Percentiles rank a stretch among this genome's conserved stretches.
Conservation (phyloP, 2,329 filamentous ascomycete species). For the Pseudogymnoascus sp. region DNA sequence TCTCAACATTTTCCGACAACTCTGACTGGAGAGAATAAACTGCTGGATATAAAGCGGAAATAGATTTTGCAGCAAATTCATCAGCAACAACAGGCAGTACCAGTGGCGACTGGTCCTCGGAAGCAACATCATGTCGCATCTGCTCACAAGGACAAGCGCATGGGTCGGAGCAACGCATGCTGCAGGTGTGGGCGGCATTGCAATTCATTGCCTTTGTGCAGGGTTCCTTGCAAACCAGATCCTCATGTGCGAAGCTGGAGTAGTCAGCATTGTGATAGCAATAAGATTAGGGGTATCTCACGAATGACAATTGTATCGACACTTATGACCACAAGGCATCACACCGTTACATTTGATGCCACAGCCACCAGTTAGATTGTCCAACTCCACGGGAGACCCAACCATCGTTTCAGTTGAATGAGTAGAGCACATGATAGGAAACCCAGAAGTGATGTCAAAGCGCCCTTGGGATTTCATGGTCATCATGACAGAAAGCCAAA, state of each 20-base stretch:
- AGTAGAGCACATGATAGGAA: constrained; percentile 57
- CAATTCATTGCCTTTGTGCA: constrained; percentile 21
- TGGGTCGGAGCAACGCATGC: background rate
- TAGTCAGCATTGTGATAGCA: background rate
- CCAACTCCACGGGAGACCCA: constrained; percentile 46
- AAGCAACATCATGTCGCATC: background rate
- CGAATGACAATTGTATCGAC: constrained; percentile 24
- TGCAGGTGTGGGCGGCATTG: background rate
- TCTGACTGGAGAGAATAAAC: background rate
- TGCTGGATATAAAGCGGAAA: background rate
- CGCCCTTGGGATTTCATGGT: constrained; percentile 35
- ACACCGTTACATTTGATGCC: constrained; percentile 35
- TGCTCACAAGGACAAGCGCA: background rate
- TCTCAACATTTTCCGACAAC: background rate
- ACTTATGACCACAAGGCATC: constrained; percentile 26
- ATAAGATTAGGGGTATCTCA: background rate
- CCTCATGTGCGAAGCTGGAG: constrained; percentile 19
- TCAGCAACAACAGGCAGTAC: background rate
- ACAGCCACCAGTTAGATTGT: constrained; percentile 46
- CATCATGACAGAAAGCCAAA: constrained; percentile 29
- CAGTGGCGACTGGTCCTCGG: background rate
- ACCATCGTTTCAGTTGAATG: constrained; percentile 50
- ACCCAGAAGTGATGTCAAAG: constrained; percentile 28
- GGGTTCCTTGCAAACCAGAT: constrained; percentile 20
- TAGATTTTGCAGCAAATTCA: background rate